These are phyloP conservation scores for Choanephora cucurbitarum DNA, from an alignment of 371 early-diverging fungal species.

Conservation along the genomic window DNA sequence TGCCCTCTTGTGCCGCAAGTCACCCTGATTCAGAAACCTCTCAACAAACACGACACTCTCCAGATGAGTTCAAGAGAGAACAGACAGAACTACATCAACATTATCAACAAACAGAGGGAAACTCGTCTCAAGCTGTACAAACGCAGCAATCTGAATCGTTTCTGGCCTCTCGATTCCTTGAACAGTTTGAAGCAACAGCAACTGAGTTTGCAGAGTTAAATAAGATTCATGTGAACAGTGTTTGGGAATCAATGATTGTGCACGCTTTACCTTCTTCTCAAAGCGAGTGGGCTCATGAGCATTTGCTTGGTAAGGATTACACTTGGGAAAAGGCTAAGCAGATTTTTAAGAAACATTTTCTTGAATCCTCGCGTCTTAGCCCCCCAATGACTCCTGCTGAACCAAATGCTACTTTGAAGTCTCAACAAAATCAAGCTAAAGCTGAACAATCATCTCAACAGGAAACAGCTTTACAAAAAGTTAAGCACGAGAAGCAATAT, in stretches of 20 bases:
- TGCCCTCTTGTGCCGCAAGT: no score
- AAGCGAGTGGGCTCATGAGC: neutral
- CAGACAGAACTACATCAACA: no score
- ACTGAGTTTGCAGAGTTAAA: neutral
- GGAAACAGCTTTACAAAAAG: neutral
- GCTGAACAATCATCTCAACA: neutral
- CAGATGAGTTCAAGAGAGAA: no score
- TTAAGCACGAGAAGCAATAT: no score
- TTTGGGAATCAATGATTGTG: conserved; percentile 8
- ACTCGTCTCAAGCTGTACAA: no score
- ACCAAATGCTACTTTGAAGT: neutral
- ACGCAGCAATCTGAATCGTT: neutral
- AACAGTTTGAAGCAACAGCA: conserved; percentile 4
- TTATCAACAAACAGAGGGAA: no score
- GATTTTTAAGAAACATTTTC: neutral
- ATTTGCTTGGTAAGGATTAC: neutral
- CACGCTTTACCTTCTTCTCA: conserved; percentile 10
- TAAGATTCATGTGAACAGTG: neutral
- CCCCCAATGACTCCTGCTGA: neutral
- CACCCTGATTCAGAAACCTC: no score
- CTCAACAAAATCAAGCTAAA: neutral
- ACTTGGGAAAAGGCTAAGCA: neutral
- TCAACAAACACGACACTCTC: no score
- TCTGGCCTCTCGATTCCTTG: conserved; percentile 1
- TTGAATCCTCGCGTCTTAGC: neutral